Evolutionary conservation across 164 flowering plant species (phyloP).

Genomic region (Macadamia tetraphylla): DNA sequence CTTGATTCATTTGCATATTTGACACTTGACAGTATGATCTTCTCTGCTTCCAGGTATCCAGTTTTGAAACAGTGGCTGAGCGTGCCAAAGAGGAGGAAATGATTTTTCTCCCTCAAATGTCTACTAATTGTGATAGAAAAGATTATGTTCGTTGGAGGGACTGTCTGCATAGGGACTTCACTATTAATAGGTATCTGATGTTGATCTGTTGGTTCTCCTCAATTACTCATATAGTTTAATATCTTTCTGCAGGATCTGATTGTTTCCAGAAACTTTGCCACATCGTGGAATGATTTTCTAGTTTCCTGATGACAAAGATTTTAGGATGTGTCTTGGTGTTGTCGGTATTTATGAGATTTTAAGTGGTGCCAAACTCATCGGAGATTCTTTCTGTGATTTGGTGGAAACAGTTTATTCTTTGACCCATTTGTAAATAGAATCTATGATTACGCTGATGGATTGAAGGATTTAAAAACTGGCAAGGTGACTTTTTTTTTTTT

Average conservation of each 20-base stretch:
- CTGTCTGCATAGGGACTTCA: constrained; percentile 74
- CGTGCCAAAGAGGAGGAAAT: constrained; percentile 25
- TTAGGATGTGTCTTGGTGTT: not conserved
- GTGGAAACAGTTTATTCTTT: constrained; percentile 68
- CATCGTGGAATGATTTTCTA: not conserved
- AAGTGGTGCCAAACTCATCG: constrained; percentile 7
- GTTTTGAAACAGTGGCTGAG: constrained; percentile 57
- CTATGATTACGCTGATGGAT: constrained; percentile 71
- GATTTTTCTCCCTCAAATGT: constrained; percentile 22
- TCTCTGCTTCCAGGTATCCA: constrained; percentile 53
- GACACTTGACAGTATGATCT: not conserved
- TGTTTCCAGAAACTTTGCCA: not conserved
- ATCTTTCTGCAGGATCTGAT: not conserved
- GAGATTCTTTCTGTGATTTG: constrained; percentile 12
- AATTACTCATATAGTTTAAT: not conserved
- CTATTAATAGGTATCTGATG: constrained; percentile 61
- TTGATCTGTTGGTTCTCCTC: not conserved
- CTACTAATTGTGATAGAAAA: constrained; percentile 32
- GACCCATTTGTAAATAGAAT: constrained; percentile 63
- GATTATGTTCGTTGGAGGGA: constrained; percentile 64
- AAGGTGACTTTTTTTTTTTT: constrained; percentile 40
- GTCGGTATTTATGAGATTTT: not conserved
- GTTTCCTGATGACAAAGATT: not conserved
- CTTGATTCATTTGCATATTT: not conserved
- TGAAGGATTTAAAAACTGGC: constrained; percentile 51